A percentile compares a stretch with the other conserved stretches of the same genome.
Conservation (phyloP, 139 green algal genomes). For the Asterochloris sp. region DNA sequence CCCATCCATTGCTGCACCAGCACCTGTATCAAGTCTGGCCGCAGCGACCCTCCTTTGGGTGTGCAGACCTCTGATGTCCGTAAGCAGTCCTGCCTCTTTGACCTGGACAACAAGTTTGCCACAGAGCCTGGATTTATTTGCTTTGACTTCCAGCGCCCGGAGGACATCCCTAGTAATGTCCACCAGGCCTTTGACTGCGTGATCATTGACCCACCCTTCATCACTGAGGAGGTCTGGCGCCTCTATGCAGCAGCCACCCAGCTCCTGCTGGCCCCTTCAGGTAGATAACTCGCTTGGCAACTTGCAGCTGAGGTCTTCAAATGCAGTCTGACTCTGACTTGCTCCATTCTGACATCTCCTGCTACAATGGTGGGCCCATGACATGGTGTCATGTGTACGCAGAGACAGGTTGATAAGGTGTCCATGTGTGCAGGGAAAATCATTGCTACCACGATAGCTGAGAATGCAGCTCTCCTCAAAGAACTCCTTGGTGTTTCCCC, state of each 20-base stretch:
- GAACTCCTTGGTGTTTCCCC: slow-evolving; percentile 39
- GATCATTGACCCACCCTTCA: slow-evolving; percentile 70
- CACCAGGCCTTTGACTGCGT: slow-evolving; percentile 62
- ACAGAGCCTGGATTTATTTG: slow-evolving; percentile 51
- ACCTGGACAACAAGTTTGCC: slow-evolving; percentile 65
- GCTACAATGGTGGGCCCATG: no score
- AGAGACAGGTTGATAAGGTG: not conserved
- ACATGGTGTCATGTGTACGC: not conserved
- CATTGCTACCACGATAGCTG: slow-evolving; percentile 58
- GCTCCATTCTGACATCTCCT: not conserved
- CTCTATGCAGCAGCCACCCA: slow-evolving; percentile 54
- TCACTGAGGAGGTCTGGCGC: slow-evolving; percentile 68
- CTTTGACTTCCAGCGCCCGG: slow-evolving; percentile 70
- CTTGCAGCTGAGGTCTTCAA: no score
- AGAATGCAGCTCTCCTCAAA: slow-evolving; percentile 56
- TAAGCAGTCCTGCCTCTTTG: slow-evolving; percentile 44
- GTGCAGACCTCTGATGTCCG: slow-evolving; percentile 31
- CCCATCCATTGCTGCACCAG: not conserved
- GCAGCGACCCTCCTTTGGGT: not conserved
- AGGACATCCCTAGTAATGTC: slow-evolving; percentile 42
- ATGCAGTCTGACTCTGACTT: not conserved
- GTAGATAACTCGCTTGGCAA: not conserved
- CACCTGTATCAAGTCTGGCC: not conserved
- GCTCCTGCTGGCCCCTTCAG: slow-evolving; percentile 45
- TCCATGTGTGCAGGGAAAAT: slow-evolving; percentile 40